phyloP scores from a whole-genome alignment of 305 asterid genomes.

The Fraxinus sp. region DNA sequence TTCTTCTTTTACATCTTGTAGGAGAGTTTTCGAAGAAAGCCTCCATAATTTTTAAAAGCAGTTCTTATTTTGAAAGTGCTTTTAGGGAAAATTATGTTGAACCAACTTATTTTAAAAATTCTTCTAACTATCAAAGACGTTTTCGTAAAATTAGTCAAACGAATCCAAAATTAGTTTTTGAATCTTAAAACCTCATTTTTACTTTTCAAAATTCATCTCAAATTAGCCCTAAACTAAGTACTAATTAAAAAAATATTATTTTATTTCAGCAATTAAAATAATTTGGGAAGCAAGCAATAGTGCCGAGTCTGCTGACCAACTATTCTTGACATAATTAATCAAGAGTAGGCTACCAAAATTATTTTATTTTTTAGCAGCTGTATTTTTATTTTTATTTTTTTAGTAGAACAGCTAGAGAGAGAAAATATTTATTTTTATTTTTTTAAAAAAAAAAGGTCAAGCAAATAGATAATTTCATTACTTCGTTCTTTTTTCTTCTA shows the following conservation, averaged over 20 bases:
- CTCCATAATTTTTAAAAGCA: too few relatives aligned
- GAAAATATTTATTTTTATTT: background rate
- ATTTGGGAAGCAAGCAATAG: background rate
- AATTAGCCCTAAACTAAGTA: too few relatives aligned
- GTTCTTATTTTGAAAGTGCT: too few relatives aligned
- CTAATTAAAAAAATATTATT: background rate
- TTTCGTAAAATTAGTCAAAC: too few relatives aligned
- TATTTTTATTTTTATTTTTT: background rate
- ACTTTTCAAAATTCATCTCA: too few relatives aligned
- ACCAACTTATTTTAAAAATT: too few relatives aligned
- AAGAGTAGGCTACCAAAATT: background rate
- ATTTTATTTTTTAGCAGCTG: background rate
- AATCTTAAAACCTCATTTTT: too few relatives aligned
- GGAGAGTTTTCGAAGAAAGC: too few relatives aligned
- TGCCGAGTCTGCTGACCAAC: background rate
- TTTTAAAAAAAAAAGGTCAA: background rate
- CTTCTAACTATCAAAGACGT: too few relatives aligned
- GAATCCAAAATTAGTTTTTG: too few relatives aligned
- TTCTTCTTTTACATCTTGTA: too few relatives aligned
- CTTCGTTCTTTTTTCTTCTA: background rate
- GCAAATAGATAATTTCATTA: background rate
- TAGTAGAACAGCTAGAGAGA: background rate
- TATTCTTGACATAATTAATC: background rate
- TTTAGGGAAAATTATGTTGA: too few relatives aligned
- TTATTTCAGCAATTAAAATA: background rate